Conservation (phyloP, 495 filamentous ascomycete genomes). For the Aspergillus steynii region DNA sequence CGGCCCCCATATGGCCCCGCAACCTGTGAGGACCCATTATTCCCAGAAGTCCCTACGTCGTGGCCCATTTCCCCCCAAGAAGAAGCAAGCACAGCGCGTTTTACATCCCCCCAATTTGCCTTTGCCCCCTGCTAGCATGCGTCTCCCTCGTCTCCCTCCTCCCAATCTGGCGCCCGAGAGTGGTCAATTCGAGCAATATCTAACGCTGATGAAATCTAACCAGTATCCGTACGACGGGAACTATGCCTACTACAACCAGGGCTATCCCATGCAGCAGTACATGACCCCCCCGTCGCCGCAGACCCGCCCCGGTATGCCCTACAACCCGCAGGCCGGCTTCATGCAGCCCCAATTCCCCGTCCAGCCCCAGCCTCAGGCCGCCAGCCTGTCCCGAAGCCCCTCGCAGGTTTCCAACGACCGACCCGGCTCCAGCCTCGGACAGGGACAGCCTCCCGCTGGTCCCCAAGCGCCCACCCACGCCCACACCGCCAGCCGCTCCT, state of each 20-base stretch:
- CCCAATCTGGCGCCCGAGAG: slow-evolving; percentile 67
- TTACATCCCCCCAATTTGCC: slow-evolving; percentile 19
- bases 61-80: slow-evolving; percentile 19
- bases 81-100: slow-evolving; percentile 19
- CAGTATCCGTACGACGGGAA: slow-evolving; percentile 52
- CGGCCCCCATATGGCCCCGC: slow-evolving; percentile 59
- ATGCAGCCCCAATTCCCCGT: slow-evolving; percentile 56
- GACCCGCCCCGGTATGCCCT: slow-evolving; percentile 54
- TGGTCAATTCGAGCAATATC: slow-evolving; percentile 71
- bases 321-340: slow-evolving; percentile 46
- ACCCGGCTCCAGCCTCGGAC: slow-evolving; percentile 76
- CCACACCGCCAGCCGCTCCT: slow-evolving; percentile 56
- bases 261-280: slow-evolving; percentile 49
- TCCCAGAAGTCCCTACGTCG: slow-evolving; percentile 28
- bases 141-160: slow-evolving; percentile 39
- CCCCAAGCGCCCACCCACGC: slow-evolving; percentile 61
- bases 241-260: slow-evolving; percentile 48
- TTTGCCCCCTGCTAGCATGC: slow-evolving; percentile 21
- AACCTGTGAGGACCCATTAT: slow-evolving; percentile 64
- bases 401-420: slow-evolving; percentile 80
- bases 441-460: slow-evolving; percentile 57
- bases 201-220: slow-evolving; percentile 63
- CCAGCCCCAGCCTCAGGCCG: slow-evolving; percentile 53
- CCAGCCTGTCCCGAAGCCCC: slow-evolving; percentile 77
- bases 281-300: slow-evolving; percentile 54